Base-by-base conservation (phyloP, 257 asterid genomes). In the Linderniella brevidens region DNA sequence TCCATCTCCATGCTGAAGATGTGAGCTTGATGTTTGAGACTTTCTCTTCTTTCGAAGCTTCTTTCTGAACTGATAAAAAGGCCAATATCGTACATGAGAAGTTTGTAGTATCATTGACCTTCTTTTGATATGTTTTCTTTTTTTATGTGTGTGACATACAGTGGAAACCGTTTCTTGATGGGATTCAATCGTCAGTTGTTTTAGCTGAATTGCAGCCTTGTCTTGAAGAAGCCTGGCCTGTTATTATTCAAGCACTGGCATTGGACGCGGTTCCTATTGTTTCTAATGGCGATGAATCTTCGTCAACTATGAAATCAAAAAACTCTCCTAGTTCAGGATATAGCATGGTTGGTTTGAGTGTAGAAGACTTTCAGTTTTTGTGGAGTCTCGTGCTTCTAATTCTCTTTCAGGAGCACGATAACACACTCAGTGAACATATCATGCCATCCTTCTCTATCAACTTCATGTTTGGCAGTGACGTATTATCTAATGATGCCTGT, bases 131-230 rank as follows among this genome's bases (percentile, higher is more conserved):
- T 50, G 49, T 41, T 54, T 50, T 11, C 48, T 25, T 41, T 55
- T 49, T 18, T 35, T 63, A n/a, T 42, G 44, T 55, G 52, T 66
- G 48, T 53, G 54, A 46, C 61, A 41, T 59, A 25, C 80, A 90
- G 99, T 76, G 94, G 96, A 80, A 72, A 68, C 93, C 94, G 56
- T 77, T 90, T 67, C 96, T 90, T 68, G 99, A 90, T 57, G 99
- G 96, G 57, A 75, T 90, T 57, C 94, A 81, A 55, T 78, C 96
- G 49, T 63, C 86, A 37, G 61, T 63, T 63, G 90, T 75, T 61
- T 85, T 92, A 71, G 64, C 75, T 58, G 77, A 70, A 69, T 61
- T 90, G 76, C 68, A 67, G 57, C 82, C 92, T 42, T 90, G 96
- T 60, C 71, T 90, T 52, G 87, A 79, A 70, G 99, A 90, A 81